phyloP scores from a whole-genome alignment of 2,329 filamentous ascomycete genomes.

The Aureobasidium sp. region DNA sequence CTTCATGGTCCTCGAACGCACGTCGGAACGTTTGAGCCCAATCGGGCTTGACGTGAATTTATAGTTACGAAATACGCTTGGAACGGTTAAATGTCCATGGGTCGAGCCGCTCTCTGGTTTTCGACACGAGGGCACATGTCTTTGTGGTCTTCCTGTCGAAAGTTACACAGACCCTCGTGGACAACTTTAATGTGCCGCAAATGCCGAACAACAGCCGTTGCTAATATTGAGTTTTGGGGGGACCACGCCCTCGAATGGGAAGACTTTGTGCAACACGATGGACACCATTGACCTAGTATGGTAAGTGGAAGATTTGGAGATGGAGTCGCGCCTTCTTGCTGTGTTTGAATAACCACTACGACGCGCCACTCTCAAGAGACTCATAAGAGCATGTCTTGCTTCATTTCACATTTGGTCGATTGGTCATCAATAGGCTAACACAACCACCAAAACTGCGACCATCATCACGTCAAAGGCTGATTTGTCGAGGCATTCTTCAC shows the following conservation, averaged over 20 bases:
- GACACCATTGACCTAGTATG: neutral
- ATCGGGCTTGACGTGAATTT: neutral
- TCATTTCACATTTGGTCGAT: neutral
- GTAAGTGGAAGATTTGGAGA: neutral
- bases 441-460: neutral
- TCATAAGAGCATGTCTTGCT: neutral
- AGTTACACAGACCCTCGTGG: neutral
- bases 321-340: neutral
- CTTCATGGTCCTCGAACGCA: neutral
- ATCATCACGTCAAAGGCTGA: neutral
- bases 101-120: neutral
- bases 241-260: neutral
- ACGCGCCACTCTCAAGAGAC: neutral
- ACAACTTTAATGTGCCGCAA: neutral
- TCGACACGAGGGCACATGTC: neutral
- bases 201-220: neutral
- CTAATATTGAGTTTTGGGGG: neutral
- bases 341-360: too few relatives aligned
- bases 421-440: neutral
- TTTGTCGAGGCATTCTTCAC: neutral
- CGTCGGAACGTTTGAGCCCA: neutral
- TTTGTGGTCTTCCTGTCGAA: neutral
- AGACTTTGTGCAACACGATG: neutral
- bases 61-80: neutral
- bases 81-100: neutral